These are phyloP conservation scores for Epichloe aotearoae DNA, from an alignment of 2,329 filamentous ascomycete genomes.

Conservation along the genomic window DNA sequence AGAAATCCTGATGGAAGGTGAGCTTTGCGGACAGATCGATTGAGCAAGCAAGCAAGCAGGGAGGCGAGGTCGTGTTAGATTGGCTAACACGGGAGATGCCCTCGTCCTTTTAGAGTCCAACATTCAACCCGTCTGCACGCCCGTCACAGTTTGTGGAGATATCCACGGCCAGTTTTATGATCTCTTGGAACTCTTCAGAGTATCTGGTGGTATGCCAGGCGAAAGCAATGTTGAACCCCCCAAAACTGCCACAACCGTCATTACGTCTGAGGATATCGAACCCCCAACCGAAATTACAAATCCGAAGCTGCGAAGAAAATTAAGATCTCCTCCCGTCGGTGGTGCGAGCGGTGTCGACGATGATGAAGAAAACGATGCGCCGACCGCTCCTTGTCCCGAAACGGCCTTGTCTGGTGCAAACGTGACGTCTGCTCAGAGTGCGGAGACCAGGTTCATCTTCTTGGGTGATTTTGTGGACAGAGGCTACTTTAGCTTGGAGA, in stretches of 20 bases:
- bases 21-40: constrained; percentile 4
- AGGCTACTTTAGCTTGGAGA: constrained; percentile 95
- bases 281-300: constrained; percentile 81
- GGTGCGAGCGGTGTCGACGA: constrained; percentile 35
- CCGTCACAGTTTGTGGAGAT: constrained; percentile 93
- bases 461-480: constrained; percentile 92
- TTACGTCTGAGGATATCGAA: constrained; percentile 84
- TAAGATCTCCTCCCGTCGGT: constrained; percentile 36
- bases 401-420: constrained; percentile 21
- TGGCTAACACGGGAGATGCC: not conserved
- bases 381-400: constrained; percentile 15
- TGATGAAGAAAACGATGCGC: constrained; percentile 29
- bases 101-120: constrained; percentile 61
- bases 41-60: not conserved
- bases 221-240: constrained; percentile 61
- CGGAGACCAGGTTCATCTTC: constrained; percentile 45
- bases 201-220: constrained; percentile 92
- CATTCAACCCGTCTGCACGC: constrained; percentile 93
- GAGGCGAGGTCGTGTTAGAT: not conserved
- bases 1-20: constrained; percentile 96
- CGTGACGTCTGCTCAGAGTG: constrained; percentile 29
- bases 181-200: constrained; percentile 87
- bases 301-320: constrained; percentile 74
- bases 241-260: constrained; percentile 56
- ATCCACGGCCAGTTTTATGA: constrained; percentile 99